These are phyloP conservation scores for Kwoniella mangroviensis DNA, from an alignment of 768 basidiomycete species.

Conservation along the genomic window DNA sequence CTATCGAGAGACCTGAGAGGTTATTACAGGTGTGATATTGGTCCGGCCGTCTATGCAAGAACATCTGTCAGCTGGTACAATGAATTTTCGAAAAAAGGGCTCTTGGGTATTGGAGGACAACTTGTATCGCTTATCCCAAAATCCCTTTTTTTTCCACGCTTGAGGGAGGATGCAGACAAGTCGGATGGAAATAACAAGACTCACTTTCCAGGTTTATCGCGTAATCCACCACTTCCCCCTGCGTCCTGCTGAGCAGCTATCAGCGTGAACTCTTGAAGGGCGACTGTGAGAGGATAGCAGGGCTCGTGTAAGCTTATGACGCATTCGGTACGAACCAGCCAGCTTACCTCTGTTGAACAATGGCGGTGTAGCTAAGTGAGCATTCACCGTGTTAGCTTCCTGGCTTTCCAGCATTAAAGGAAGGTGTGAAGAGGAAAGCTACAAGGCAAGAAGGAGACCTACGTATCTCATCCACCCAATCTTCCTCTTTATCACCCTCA, in stretches of 20 bases:
- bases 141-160: background rate
- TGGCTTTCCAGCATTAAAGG: too few relatives aligned
- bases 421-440: too few relatives aligned
- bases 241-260: constrained; percentile 78
- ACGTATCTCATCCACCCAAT: constrained; percentile 79
- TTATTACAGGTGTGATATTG: constrained; percentile 95
- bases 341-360: constrained; percentile 52
- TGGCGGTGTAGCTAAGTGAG: constrained; percentile 32
- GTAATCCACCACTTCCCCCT: constrained; percentile 70
- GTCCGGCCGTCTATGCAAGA: constrained; percentile 70
- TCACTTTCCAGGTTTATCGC: constrained; percentile 95
- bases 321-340: background rate
- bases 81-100: background rate
- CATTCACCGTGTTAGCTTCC: background rate
- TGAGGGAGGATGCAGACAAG: background rate
- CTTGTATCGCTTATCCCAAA: too few relatives aligned
- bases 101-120: too few relatives aligned
- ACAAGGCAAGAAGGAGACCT: constrained; percentile 33
- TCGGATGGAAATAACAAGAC: constrained; percentile 36
- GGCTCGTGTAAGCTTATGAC: constrained; percentile 1
- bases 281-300: constrained; percentile 56
- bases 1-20: constrained; percentile 82
- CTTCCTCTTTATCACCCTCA: constrained; percentile 59
- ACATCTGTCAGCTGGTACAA: background rate
- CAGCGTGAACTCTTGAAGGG: constrained; percentile 84